These are phyloP conservation scores for Beauveria scarabaeidicola DNA, from an alignment of 2,329 filamentous ascomycete species.

Conservation along the genomic window DNA sequence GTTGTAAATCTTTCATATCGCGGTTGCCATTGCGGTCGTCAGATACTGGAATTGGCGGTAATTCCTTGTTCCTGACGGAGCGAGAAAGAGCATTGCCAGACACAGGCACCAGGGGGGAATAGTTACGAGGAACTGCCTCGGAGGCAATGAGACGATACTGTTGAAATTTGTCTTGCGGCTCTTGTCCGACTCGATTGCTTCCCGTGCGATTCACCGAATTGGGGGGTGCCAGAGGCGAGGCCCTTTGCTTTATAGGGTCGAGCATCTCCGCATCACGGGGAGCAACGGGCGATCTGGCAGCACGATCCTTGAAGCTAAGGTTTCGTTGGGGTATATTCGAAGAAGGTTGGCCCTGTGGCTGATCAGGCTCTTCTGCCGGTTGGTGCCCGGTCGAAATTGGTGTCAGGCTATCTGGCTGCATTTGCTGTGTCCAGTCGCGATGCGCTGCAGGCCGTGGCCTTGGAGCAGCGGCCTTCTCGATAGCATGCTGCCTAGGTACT, in stretches of 20 bases:
- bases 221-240: background rate
- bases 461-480: background rate
- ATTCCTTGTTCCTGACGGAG: constrained; percentile 23
- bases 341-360: constrained; percentile 13
- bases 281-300: constrained; percentile 31
- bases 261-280: background rate
- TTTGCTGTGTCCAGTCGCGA: background rate
- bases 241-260: constrained; percentile 2
- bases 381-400: background rate
- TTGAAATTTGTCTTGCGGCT: constrained; percentile 32
- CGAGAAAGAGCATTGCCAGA: constrained; percentile 13
- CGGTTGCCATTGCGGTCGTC: background rate
- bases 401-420: background rate
- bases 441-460: background rate
- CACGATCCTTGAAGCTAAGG: constrained; percentile 52
- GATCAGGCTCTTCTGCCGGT: background rate
- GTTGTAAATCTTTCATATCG: background rate
- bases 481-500: background rate
- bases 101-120: background rate
- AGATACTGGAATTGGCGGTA: constrained; percentile 18
- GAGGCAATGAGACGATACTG: constrained; percentile 3
- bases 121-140: background rate
- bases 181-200: constrained; percentile 53
- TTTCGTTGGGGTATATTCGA: constrained; percentile 42
- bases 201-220: constrained; percentile 29